These are phyloP conservation scores for Batkoa obscura DNA, from an alignment of 371 early-diverging fungal genomes.

Conservation along the genomic window DNA sequence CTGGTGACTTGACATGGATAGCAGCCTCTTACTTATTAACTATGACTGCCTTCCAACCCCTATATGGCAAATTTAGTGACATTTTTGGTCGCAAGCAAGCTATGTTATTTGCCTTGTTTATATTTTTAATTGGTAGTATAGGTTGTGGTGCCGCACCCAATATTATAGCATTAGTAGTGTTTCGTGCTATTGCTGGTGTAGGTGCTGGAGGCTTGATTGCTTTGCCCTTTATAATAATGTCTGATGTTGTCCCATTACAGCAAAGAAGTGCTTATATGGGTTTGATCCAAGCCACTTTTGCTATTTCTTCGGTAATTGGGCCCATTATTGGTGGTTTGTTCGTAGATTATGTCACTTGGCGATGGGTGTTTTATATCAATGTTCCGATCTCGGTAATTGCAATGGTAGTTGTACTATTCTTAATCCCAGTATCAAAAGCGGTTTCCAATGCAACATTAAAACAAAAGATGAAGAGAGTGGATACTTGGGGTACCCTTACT, in stretches of 20 bases:
- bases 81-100: slow-evolving; percentile 45
- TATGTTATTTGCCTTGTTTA: slow-evolving; percentile 24
- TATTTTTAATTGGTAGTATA: slow-evolving; percentile 32
- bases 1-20: slow-evolving; percentile 45
- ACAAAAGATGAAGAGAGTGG: slow-evolving; percentile 17
- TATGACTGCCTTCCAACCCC: slow-evolving; percentile 51
- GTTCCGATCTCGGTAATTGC: slow-evolving; percentile 21
- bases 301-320: not conserved
- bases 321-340: slow-evolving; percentile 3
- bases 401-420: slow-evolving; percentile 16
- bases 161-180: slow-evolving; percentile 30
- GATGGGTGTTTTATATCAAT: slow-evolving; percentile 24
- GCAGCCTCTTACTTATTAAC: slow-evolving; percentile 55
- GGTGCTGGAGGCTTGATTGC: slow-evolving; percentile 62
- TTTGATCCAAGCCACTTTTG: slow-evolving; percentile 7
- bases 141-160: slow-evolving; percentile 30
- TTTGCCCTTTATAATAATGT: slow-evolving; percentile 47
- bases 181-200: slow-evolving; percentile 53
- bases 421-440: slow-evolving; percentile 26
- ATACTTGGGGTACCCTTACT: not conserved
- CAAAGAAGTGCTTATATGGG: not conserved
- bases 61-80: slow-evolving; percentile 34
- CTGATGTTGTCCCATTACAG: slow-evolving; percentile 25
- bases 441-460: slow-evolving; percentile 16
- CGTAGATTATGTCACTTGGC: not conserved